Evolutionary conservation across 1,284 basidiomycete species (phyloP), one percentile per base, ranked within the genome.

Genomic region (Cutaneotrichosporon cavernicola): DNA sequence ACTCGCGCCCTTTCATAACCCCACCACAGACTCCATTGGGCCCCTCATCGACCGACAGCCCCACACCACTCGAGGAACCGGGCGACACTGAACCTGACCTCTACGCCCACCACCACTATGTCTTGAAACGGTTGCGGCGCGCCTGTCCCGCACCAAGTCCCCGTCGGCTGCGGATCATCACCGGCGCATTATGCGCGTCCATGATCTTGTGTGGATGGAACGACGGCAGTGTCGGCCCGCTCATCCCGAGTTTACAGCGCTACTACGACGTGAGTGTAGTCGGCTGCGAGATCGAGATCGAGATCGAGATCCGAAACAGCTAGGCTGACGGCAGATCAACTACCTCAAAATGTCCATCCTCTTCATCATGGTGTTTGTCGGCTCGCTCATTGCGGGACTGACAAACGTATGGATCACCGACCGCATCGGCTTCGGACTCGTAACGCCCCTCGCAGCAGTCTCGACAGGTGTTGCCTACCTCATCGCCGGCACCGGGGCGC

Each of bases 381-480:
- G 66, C 22, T 43, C 55, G 7, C 52, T 67, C 21, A 30, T 52
- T 22, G 58, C 47, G 13, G 66, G 63, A 2, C 50, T 67, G 5
- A 22, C 81, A 2, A 87, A 87, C 68, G 83, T 89, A 1, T 82
- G 80, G 55, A 65, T 88, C n/a, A 84, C 82, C 0, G 84, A 87
- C 49, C 82, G 78, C 49, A 69, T 86, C 22, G 86, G 86, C 0
- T 87, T 89, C 68, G 88, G 87, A 60, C 86, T 85, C 75, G 86
- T 85, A 64, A 47, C 72, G 8, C 55, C 63, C 0, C 21, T 66
- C 16, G 60, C 49, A 8, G 65, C 65, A 0, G 22, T 69, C 22
- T 34, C 36, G 16, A 40, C 32, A 2, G 60, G 60, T 3, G 49
- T 68, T 31, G 60, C 49, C 4, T 65, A 63, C 56, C 22, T 62